These are phyloP conservation scores for Kodamaea fungicola DNA, from an alignment of 1,139 yeast genomes.

Conservation along the genomic window DNA sequence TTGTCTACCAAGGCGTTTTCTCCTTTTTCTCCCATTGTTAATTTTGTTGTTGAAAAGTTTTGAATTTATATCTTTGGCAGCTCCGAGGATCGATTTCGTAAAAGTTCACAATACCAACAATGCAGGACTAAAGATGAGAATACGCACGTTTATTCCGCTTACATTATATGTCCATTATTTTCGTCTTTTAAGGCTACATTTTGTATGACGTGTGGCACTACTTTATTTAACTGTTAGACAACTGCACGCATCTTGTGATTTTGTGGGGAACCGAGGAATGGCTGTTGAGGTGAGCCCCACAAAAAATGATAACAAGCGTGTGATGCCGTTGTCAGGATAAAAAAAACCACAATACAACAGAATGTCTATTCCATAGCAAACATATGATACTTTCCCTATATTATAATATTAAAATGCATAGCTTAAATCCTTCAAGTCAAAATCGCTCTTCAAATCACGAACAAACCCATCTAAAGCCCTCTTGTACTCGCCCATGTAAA, in stretches of 20 bases:
- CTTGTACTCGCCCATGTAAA: constrained; percentile 22
- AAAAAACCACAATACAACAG: too few relatives aligned
- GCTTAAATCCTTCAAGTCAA: constrained; percentile 27
- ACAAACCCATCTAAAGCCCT: constrained; percentile 17
- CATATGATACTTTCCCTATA: too few relatives aligned
- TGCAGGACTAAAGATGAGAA: not conserved
- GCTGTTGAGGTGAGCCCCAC: not conserved
- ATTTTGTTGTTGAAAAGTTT: too few relatives aligned
- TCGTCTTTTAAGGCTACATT: too few relatives aligned
- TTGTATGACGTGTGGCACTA: too few relatives aligned
- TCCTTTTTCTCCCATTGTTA: constrained; percentile 37
- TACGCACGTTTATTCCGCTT: too few relatives aligned
- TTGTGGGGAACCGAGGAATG: constrained; percentile 4
- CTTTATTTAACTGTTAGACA: too few relatives aligned
- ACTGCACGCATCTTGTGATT: not conserved
- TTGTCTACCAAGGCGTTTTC: constrained; percentile 48
- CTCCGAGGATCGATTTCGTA: not conserved
- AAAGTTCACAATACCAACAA: not conserved
- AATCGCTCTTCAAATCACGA: constrained; percentile 29
- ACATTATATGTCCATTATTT: too few relatives aligned
- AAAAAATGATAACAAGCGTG: not conserved
- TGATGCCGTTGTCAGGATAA: too few relatives aligned
- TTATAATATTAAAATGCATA: constrained; percentile 5
- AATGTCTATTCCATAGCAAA: not conserved
- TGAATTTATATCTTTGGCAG: constrained; percentile 1